A percentile compares a stretch with the other conserved stretches of the same genome.
phyloP scores from a whole-genome alignment of 352 stramenopile species.

The Phytopythium boreale region DNA sequence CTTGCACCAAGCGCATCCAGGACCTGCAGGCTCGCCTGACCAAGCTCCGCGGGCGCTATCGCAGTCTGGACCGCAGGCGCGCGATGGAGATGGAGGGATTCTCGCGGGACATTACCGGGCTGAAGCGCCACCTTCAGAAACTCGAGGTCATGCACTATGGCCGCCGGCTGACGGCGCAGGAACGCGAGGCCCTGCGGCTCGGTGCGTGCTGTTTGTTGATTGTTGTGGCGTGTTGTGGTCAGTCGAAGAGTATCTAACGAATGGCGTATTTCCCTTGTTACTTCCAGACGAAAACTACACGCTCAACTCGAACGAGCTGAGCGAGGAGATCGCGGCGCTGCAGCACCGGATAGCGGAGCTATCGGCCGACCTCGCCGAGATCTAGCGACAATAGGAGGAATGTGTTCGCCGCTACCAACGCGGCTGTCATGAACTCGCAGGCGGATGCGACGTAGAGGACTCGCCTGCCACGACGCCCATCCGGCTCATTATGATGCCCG shows the following conservation, averaged over 20 bases:
- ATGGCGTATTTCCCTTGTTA: too few relatives aligned
- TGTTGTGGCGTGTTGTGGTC: constrained; percentile 3
- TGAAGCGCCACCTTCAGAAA: constrained; percentile 70
- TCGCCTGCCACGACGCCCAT: too few relatives aligned
- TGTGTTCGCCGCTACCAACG: neutral
- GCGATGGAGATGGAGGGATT: constrained; percentile 87
- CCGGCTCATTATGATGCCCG: too few relatives aligned
- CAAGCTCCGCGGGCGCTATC: constrained; percentile 58
- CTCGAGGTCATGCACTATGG: constrained; percentile 73
- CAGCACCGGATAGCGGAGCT: constrained; percentile 65
- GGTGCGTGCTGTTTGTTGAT: constrained; percentile 15
- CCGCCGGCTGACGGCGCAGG: constrained; percentile 35
- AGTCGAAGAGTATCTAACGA: too few relatives aligned
- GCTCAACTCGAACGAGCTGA: constrained; percentile 56
- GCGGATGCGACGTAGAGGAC: too few relatives aligned
- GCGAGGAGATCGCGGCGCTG: constrained; percentile 54
- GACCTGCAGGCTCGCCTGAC: constrained; percentile 66
- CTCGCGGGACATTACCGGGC: constrained; percentile 50
- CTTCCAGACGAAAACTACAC: constrained; percentile 55
- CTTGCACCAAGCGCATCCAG: constrained; percentile 62
- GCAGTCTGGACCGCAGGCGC: constrained; percentile 56
- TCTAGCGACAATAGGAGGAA: constrained; percentile 8
- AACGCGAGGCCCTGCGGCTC: constrained; percentile 41
- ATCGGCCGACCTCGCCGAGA: constrained; percentile 45
- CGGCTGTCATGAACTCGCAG: neutral